Evolutionary conservation across 306 rosid genomes (phyloP).

Genomic region (Quillaja saponaria): DNA sequence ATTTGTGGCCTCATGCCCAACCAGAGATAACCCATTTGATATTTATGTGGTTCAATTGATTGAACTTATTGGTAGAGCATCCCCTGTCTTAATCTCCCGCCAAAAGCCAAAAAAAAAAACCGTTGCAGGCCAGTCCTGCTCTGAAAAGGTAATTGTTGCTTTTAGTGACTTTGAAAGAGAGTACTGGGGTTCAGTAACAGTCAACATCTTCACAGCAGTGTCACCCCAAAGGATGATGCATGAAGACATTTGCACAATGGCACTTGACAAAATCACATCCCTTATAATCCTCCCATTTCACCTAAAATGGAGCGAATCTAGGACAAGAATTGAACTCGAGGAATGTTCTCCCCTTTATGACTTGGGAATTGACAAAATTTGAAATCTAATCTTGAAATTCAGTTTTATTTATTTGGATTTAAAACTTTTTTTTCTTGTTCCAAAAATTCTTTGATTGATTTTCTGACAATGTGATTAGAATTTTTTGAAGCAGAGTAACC

Average conservation of each 20-base stretch:
- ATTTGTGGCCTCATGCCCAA: slow-evolving; percentile 51
- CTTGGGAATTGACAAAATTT: too few relatives aligned
- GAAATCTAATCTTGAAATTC: too few relatives aligned
- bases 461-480: too few relatives aligned
- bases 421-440: too few relatives aligned
- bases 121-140: slow-evolving; percentile 14
- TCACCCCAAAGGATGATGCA: slow-evolving; percentile 62
- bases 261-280: slow-evolving; percentile 54
- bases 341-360: too few relatives aligned
- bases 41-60: slow-evolving; percentile 56
- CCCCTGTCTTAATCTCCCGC: slow-evolving; percentile 64
- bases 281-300: slow-evolving; percentile 70
- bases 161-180: slow-evolving; percentile 45
- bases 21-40: slow-evolving; percentile 39
- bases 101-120: slow-evolving; percentile 41
- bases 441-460: too few relatives aligned
- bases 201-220: slow-evolving; percentile 56
- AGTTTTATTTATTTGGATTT: too few relatives aligned
- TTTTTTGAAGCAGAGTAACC: too few relatives aligned
- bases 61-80: slow-evolving; percentile 60
- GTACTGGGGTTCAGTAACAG: slow-evolving; percentile 8
- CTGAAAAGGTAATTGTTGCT: slow-evolving; percentile 38
- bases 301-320: slow-evolving; percentile 52
- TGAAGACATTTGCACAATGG: slow-evolving; percentile 64
- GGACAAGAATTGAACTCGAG: slow-evolving; percentile 38